Evolutionary conservation across 345 rosid species (phyloP).

Genomic region (Heritiera fomes): DNA sequence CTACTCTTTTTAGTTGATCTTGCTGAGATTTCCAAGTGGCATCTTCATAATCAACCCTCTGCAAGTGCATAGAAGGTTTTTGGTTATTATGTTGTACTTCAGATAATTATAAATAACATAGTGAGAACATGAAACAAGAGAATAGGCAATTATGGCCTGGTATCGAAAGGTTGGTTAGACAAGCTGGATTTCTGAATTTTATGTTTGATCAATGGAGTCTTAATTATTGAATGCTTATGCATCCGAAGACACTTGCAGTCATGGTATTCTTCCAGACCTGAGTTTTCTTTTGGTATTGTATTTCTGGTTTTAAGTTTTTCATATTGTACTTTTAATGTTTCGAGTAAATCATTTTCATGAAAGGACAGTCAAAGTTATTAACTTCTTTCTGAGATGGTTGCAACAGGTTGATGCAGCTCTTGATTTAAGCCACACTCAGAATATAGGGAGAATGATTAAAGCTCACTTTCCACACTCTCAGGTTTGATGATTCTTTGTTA

Average conservation of each 20-base stretch:
- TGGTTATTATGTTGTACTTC: neutral
- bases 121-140: neutral
- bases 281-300: neutral
- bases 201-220: neutral
- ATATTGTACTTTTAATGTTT: neutral
- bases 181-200: neutral
- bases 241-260: neutral
- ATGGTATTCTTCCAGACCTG: neutral
- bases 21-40: neutral
- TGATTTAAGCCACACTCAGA: slow-evolving; percentile 90
- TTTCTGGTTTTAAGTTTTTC: neutral
- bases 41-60: neutral
- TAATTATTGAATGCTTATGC: neutral
- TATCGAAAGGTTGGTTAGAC: neutral
- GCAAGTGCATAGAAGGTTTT: slow-evolving; percentile 2
- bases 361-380: slow-evolving; percentile 18
- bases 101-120: neutral
- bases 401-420: slow-evolving; percentile 87
- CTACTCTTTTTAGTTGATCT: neutral
- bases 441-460: slow-evolving; percentile 85
- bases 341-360: neutral
- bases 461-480: slow-evolving; percentile 54
- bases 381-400: slow-evolving; percentile 18
- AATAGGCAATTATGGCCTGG: neutral
- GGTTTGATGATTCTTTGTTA: slow-evolving; percentile 40